phyloP scores from a whole-genome alignment of 2,329 filamentous ascomycete species.

The Fusarium sp. region DNA sequence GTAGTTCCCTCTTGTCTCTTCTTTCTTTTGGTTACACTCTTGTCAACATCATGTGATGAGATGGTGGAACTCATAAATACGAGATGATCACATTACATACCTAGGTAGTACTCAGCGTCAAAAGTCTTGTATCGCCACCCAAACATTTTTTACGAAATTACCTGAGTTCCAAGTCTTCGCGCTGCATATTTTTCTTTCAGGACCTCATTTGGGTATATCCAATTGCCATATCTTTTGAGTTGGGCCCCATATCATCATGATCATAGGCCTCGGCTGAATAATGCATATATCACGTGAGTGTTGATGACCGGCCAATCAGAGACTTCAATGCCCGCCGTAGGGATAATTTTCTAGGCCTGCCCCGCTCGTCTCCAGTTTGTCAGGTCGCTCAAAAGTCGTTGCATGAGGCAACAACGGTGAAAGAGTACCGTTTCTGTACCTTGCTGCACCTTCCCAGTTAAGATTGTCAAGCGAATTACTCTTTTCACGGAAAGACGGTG shows the following conservation, averaged over 20 bases:
- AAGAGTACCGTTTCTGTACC: slow-evolving; percentile 30
- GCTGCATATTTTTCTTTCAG: not conserved
- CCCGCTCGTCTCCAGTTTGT: slow-evolving; percentile 24
- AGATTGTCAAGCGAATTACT: slow-evolving; percentile 1
- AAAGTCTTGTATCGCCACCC: not conserved
- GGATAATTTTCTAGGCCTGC: slow-evolving; percentile 14
- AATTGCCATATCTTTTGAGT: not conserved
- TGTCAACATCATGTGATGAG: not conserved
- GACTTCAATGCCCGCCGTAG: not conserved
- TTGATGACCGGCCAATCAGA: not conserved
- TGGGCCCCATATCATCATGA: not conserved
- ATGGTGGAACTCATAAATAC: not conserved
- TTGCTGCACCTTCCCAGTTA: not conserved
- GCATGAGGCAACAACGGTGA: not conserved
- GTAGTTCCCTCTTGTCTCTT: not conserved
- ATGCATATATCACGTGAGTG: slow-evolving; percentile 1
- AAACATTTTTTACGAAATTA: not conserved
- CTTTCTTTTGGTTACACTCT: not conserved
- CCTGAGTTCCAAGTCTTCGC: not conserved
- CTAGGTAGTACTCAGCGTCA: not conserved
- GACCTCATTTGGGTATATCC: not conserved
- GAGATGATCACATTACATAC: not conserved
- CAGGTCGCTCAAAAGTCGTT: slow-evolving; percentile 26
- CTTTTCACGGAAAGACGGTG: not conserved
- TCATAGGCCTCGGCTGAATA: not conserved